phyloP scores from a whole-genome alignment of 1,284 basidiomycete genomes.

The Trametes hirsuta region DNA sequence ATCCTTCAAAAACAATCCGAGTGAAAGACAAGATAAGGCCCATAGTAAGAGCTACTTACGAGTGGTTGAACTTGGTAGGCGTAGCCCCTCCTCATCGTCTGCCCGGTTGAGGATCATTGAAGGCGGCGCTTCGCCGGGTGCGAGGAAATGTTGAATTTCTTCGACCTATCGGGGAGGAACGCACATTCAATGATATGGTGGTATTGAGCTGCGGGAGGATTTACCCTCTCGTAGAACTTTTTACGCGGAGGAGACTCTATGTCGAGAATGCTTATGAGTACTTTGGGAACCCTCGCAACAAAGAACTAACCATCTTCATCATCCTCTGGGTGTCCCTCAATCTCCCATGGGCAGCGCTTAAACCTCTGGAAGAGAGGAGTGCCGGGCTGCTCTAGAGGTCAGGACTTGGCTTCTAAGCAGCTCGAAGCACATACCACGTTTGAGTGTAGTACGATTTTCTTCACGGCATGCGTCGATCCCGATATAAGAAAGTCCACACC shows the following conservation, averaged over 20 bases:
- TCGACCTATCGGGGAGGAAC: conserved; percentile 54
- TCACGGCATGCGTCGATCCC: conserved; percentile 70
- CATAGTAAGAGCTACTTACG: conserved; percentile 47
- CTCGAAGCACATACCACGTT: conserved; percentile 70
- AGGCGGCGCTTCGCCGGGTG: conserved; percentile 67
- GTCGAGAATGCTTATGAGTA: not conserved
- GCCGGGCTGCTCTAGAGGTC: conserved; percentile 61
- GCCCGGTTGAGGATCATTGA: conserved; percentile 88
- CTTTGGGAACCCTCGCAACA: not conserved
- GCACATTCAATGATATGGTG: not conserved
- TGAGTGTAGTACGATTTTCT: conserved; percentile 84
- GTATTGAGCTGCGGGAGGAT: conserved; percentile 17
- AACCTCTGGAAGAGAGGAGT: conserved; percentile 87
- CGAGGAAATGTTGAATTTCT: conserved; percentile 74
- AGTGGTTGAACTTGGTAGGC: conserved; percentile 72
- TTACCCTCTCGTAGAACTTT: conserved; percentile 67
- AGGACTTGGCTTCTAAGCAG: not conserved
- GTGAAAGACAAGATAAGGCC: not conserved
- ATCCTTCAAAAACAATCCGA: conserved; percentile 40
- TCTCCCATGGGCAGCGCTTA: conserved; percentile 87
- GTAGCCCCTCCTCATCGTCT: conserved; percentile 77
- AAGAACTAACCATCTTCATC: conserved; percentile 66
- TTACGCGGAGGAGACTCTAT: conserved; percentile 69
- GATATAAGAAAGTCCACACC: conserved; percentile 85
- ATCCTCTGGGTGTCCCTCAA: conserved; percentile 74